phyloP scores from a whole-genome alignment of 352 stramenopile species.

The Phytophthora europaea region DNA sequence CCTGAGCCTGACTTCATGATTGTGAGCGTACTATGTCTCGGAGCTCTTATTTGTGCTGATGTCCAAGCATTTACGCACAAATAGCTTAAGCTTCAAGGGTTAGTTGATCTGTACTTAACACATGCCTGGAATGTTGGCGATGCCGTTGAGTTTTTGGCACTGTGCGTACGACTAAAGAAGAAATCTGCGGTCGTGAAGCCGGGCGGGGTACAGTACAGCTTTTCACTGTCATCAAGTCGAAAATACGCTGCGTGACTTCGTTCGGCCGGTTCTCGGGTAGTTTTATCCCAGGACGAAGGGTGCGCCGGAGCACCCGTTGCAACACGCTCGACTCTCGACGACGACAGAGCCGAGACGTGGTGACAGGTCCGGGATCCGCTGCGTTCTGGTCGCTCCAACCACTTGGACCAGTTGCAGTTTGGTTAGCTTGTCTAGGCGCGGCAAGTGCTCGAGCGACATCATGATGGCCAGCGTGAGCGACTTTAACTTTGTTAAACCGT shows the following conservation, averaged over 20 bases:
- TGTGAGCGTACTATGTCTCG: constrained; percentile 25
- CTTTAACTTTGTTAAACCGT: constrained; percentile 26
- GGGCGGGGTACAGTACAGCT: constrained; percentile 5
- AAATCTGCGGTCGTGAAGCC: background rate
- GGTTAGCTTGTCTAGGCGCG: constrained; percentile 11
- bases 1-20: constrained; percentile 9
- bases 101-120: constrained; percentile 15
- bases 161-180: too few relatives aligned
- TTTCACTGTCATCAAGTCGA: constrained; percentile 4
- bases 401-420: constrained; percentile 17
- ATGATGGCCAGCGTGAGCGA: constrained; percentile 23
- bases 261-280: constrained; percentile 7
- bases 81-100: background rate
- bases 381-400: background rate
- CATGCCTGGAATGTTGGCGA: constrained; percentile 1
- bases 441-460: constrained; percentile 15
- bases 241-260: constrained; percentile 13
- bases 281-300: constrained; percentile 2
- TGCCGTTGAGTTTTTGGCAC: background rate
- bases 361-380: constrained; percentile 11
- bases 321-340: constrained; percentile 14
- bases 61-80: background rate
- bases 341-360: constrained; percentile 1
- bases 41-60: constrained; percentile 7
- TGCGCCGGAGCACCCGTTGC: constrained; percentile 23